Evolutionary conservation across 1,139 yeast genomes (phyloP).

Genomic region (Protomyces gravidus): DNA sequence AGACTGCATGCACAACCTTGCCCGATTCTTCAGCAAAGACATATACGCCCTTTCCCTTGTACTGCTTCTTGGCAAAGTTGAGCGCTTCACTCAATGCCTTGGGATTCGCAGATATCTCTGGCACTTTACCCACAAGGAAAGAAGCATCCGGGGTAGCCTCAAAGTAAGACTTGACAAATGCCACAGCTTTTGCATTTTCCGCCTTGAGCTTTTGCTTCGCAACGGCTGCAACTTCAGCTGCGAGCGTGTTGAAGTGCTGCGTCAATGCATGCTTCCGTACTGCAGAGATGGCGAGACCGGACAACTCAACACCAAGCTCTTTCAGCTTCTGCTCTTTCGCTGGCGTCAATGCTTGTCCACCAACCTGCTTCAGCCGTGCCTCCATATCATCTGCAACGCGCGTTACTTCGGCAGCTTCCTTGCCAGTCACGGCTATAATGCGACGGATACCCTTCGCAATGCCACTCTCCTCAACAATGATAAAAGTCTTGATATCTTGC

Average conservation of each 20-base stretch:
- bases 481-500: constrained; percentile 85
- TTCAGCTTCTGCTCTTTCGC: constrained; percentile 74
- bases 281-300: constrained; percentile 76
- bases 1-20: constrained; percentile 94
- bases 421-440: constrained; percentile 93
- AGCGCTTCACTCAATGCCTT: constrained; percentile 93
- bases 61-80: constrained; percentile 72
- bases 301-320: constrained; percentile 76
- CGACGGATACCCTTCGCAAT: constrained; percentile 98
- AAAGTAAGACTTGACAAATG: constrained; percentile 71
- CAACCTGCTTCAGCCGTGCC: constrained; percentile 55
- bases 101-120: constrained; percentile 71
- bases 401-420: constrained; percentile 85
- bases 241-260: constrained; percentile 69
- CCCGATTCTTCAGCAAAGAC: constrained; percentile 65
- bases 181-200: constrained; percentile 76
- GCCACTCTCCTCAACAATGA: constrained; percentile 89
- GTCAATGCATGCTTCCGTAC: constrained; percentile 71
- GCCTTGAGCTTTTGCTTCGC: constrained; percentile 81
- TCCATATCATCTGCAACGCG: constrained; percentile 70
- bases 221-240: constrained; percentile 82
- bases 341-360: constrained; percentile 55
- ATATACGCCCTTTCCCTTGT: constrained; percentile 72
- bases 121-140: constrained; percentile 59
- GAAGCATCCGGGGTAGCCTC: constrained; percentile 46